Base-by-base conservation (phyloP, 1,284 basidiomycete species). In the Termitomyces sp. region DNA sequence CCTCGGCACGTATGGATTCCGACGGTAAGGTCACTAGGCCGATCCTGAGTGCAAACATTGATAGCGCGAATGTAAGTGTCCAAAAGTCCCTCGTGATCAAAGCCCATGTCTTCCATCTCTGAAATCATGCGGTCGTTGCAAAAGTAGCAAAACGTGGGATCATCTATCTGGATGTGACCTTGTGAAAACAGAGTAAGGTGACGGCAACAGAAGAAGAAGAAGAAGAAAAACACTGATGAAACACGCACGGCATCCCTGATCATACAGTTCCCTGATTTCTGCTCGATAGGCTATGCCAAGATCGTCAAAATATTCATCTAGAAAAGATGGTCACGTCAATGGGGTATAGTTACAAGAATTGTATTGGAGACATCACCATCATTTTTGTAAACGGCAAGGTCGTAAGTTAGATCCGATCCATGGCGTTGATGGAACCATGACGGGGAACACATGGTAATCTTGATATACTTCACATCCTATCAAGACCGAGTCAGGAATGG, bases 1-100 rank as follows among this genome's bases (percentile, higher is more conserved):
- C 88, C 88, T 49, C 89, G 78, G 68, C 88, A 91, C 59, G 90
- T 78, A 66, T 93, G 90, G 28, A 91, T 68, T 9, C 86, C 81
- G 28, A 86, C 70, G 37, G 70, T 78, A 72, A 93, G 76, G 69
- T 91, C 87, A 33, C 60, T 60, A 1, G 86, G 85, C 38, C 80
- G 77, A 48, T 71, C 74, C 53, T 73, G 67, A 11, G 89, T 74
- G 56, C 79, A 81, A 41, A 83, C 73, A 67, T 89, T 89, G 74
- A 87, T 86, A 47, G 84, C 74, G 46, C 76, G 75, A 61, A 88
- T 83, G 66, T 90, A 91, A 1, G 77, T 78, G 56, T 87, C 76
- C 21, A 90, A 72, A 38, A 90, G 72, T 3, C 77, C 78, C 54
- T 80, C 81, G 26, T 80, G 76, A 62, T 88, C 82, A 16, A 80